phyloP scores from a whole-genome alignment of 1,284 basidiomycete species.

The Neotropicomus parvogracilis region DNA sequence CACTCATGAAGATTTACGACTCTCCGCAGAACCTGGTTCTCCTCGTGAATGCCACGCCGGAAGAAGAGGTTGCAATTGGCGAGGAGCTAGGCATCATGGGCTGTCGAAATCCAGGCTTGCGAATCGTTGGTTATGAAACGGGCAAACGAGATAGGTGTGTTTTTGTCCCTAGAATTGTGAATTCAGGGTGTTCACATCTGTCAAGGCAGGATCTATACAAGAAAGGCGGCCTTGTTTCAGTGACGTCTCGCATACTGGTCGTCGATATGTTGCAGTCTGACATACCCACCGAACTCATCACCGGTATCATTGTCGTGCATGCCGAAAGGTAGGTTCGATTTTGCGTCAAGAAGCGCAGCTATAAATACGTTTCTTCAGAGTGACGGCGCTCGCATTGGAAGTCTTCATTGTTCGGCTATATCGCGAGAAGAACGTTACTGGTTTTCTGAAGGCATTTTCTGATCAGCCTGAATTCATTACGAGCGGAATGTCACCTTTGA shows the following conservation, averaged over 20 bases:
- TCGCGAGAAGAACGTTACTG: slow-evolving; percentile 80
- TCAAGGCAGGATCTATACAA: slow-evolving; percentile 81
- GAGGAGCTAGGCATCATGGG: slow-evolving; percentile 93
- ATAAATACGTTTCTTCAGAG: slow-evolving; percentile 43
- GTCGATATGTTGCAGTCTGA: slow-evolving; percentile 92
- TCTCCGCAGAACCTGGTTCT: slow-evolving; percentile 82
- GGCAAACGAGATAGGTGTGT: slow-evolving; percentile 71
- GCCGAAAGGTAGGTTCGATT: slow-evolving; percentile 70
- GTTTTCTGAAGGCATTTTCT: slow-evolving; percentile 96
- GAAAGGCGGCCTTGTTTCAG: slow-evolving; percentile 83
- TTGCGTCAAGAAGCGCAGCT: not conserved
- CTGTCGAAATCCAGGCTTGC: slow-evolving; percentile 80
- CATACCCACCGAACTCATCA: slow-evolving; percentile 81
- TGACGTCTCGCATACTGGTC: slow-evolving; percentile 91
- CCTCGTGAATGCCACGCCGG: slow-evolving; percentile 81
- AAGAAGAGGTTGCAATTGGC: slow-evolving; percentile 89
- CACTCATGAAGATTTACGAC: slow-evolving; percentile 89
- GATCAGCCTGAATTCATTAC: slow-evolving; percentile 95
- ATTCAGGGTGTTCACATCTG: slow-evolving; percentile 3
- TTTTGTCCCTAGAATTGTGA: not conserved
- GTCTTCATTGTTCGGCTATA: slow-evolving; percentile 90
- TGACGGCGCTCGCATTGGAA: slow-evolving; percentile 80
- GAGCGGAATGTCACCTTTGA: slow-evolving; percentile 86
- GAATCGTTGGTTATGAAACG: slow-evolving; percentile 84
- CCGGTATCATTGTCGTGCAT: slow-evolving; percentile 91